A percentile compares a stretch with the other conserved stretches of the same genome.
phyloP scores from a whole-genome alignment of 1,284 basidiomycete species.

The Schizopora paradoxa region DNA sequence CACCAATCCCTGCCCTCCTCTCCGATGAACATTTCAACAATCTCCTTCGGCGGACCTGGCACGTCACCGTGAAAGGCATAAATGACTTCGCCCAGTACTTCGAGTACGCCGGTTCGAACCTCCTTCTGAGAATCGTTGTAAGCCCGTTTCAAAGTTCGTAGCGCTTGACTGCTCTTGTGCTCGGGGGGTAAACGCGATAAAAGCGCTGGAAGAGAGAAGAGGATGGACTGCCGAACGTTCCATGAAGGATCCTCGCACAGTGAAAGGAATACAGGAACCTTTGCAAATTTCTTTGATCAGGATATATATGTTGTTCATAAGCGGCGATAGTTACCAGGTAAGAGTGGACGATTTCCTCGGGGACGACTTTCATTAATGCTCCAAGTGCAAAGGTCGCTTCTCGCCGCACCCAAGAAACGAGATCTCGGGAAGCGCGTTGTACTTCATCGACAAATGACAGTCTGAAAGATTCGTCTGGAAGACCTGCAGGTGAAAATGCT shows the following conservation, averaged over 20 bases:
- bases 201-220: constrained; percentile 82
- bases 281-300: constrained; percentile 9
- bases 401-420: constrained; percentile 79
- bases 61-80: constrained; percentile 73
- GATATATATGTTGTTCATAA: background rate
- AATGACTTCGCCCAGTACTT: constrained; percentile 89
- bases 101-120: constrained; percentile 80
- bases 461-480: constrained; percentile 56
- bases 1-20: constrained; percentile 31
- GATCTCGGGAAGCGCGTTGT: constrained; percentile 71
- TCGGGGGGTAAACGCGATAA: constrained; percentile 57
- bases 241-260: constrained; percentile 70
- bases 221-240: constrained; percentile 86
- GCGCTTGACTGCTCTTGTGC: constrained; percentile 55
- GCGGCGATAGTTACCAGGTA: constrained; percentile 50
- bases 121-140: constrained; percentile 62
- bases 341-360: constrained; percentile 59
- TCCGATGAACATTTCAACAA: constrained; percentile 75
- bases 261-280: constrained; percentile 77
- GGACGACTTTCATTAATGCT: constrained; percentile 80
- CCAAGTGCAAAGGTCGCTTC: constrained; percentile 90
- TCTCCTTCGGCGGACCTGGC: constrained; percentile 71
- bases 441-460: constrained; percentile 78
- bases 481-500: constrained; percentile 37
- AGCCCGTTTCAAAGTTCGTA: constrained; percentile 59